Base-by-base conservation (phyloP, 176 grass and related monocot genomes). In the Musa schizocarpa region DNA sequence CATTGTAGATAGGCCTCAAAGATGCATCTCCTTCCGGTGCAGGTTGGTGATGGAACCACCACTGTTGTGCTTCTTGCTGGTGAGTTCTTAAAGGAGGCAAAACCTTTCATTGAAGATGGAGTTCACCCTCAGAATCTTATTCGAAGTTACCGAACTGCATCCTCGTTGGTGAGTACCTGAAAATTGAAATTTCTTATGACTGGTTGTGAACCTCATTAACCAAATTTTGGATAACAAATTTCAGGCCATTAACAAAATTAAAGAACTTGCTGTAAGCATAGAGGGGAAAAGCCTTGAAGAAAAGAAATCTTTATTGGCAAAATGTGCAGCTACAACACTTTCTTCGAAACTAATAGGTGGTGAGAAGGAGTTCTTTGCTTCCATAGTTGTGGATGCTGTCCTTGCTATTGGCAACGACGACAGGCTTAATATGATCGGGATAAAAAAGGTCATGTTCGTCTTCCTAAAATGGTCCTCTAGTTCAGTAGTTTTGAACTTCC, bases 11-110 rank as follows among this genome's bases (percentile, higher is more conserved):
- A 11, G 13, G 76, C 57, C 77, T 84, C 52, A 29, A 65, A 62
- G 52, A 26, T 26, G 16, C 65, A 76, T 77, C 69, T 80, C 9
- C 11, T 70, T 68, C 10, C 51, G 24, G 34, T 80, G 63, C 68
- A 99, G 95, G 95, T 99, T 13, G 95, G 95, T 86, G 95, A 99
- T 83, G 95, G 91, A 17, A 99, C 95, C n/a, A 99, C 95, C 64
- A 99, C 95, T 13, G 95, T 99, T 10, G 95, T 99, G 63, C 95
- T 99, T 87, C 86, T 99, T 74, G 90, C 95, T 25, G 86, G 86
- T 12, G 95, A 99, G 74, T 99, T 99, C 67, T 77, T 94, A 10
- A 99, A 86, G 74, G 95, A 99, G 78, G 95, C 90, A 71, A 99
- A 99, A 81, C 95, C 95, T 84, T 99, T 94, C 20, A 72, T 99